Conservation (phyloP, 768 basidiomycete species). For the Calocybe gangraenosa region DNA sequence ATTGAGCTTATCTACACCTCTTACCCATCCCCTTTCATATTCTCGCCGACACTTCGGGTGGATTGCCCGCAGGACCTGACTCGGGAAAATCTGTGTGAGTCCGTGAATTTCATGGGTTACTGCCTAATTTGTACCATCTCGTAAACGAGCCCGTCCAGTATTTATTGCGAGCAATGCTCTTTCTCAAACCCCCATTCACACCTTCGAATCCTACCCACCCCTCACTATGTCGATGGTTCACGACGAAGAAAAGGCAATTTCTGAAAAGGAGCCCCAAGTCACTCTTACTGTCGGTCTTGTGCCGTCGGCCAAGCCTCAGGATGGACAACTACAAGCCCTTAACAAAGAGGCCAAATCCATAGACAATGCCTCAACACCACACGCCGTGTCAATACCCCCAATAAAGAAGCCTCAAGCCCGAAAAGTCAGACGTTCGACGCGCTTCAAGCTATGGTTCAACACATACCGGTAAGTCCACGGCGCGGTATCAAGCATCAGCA, state of each 20-base stretch:
- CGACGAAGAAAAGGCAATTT: conserved; percentile 35
- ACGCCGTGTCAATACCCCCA: not conserved
- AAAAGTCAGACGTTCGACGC: conserved; percentile 50
- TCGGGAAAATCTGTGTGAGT: conserved; percentile 38
- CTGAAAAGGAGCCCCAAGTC: conserved; percentile 21
- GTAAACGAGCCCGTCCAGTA: conserved; percentile 16
- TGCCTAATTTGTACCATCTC: conserved; percentile 24
- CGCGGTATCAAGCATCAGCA: not conserved
- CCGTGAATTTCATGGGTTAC: conserved; percentile 25
- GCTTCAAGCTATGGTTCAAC: conserved; percentile 73
- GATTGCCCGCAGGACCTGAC: conserved; percentile 23
- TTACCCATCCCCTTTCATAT: not conserved
- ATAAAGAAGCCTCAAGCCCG: conserved; percentile 21
- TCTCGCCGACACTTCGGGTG: conserved; percentile 33
- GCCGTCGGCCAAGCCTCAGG: conserved; percentile 11
- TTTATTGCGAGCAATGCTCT: conserved; percentile 11
- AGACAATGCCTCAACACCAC: not conserved
- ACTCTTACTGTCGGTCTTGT: conserved; percentile 10
- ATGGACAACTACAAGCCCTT: conserved; percentile 2
- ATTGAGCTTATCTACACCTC: no score
- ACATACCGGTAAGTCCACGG: conserved; percentile 63
- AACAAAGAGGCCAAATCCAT: not conserved
- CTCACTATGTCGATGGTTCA: conserved; percentile 20
- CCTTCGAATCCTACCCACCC: not conserved
- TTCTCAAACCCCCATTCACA: conserved; percentile 6